A percentile compares a stretch with the other conserved stretches of the same genome.
These are phyloP conservation scores for Lumnitzera littorea DNA, from an alignment of 345 rosid genomes.

Conservation along the genomic window DNA sequence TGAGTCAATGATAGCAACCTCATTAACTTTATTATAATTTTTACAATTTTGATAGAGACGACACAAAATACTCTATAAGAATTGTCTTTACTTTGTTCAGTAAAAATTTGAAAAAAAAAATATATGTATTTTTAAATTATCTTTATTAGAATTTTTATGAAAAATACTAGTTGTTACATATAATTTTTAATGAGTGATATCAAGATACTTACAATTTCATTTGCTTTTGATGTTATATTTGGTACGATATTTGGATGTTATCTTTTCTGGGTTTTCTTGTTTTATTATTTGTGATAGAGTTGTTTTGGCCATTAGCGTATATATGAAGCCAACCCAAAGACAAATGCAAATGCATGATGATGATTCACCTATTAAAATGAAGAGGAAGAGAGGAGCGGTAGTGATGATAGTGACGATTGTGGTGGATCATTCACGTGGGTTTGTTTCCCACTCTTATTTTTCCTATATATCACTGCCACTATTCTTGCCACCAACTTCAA, in stretches of 20 bases:
- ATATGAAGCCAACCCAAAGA: slow-evolving; percentile 74
- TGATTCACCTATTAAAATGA: too few species aligned
- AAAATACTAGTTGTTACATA: too few species aligned
- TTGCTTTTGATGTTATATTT: too few species aligned
- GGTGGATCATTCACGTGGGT: slow-evolving; percentile 74
- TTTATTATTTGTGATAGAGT: slow-evolving; percentile 28
- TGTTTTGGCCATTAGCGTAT: slow-evolving; percentile 81
- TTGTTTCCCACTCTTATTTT: slow-evolving; percentile 46
- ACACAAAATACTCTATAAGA: too few species aligned
- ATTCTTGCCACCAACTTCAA: neutral
- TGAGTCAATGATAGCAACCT: slow-evolving; percentile 40
- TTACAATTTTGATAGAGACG: too few species aligned
- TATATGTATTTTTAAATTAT: too few species aligned
- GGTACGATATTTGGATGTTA: neutral
- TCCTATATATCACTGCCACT: slow-evolving; percentile 10
- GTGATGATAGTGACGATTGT: slow-evolving; percentile 14
- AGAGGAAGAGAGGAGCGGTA: slow-evolving; percentile 1
- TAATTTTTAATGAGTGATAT: too few species aligned
- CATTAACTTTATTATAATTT: slow-evolving; percentile 11
- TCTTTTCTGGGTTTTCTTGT: slow-evolving; percentile 10
- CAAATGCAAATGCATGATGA: neutral
- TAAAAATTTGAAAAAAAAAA: too few species aligned
- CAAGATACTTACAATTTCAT: too few species aligned
- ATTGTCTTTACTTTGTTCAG: too few species aligned
- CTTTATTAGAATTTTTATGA: too few species aligned